Evolutionary conservation across 192 early-diverging fungal species (phyloP).

Genomic region (Coemansia sp.): DNA sequence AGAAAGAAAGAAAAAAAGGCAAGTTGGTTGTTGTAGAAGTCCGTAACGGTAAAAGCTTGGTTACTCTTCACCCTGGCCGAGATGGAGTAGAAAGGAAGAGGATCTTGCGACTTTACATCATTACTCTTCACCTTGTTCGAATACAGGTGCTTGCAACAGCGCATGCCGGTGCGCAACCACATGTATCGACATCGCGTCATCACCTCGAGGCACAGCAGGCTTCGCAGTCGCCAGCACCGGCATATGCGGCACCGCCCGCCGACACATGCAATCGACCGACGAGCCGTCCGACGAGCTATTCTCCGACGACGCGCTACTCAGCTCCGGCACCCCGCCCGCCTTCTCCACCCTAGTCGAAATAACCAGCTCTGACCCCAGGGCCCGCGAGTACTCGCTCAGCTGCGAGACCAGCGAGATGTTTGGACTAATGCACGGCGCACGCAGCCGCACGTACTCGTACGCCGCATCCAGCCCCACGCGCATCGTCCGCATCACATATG

Average conservation of each 20-base stretch:
- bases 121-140: too few species aligned
- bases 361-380: not conserved
- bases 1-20: not conserved
- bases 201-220: not conserved
- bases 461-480: slow-evolving; percentile 59
- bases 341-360: not conserved
- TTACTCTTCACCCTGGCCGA: too few species aligned
- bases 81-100: too few species aligned
- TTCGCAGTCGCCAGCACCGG: not conserved
- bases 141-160: not conserved
- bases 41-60: too few species aligned
- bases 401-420: slow-evolving; percentile 80
- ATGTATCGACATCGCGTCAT: not conserved
- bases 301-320: slow-evolving; percentile 1
- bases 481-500: slow-evolving; percentile 80
- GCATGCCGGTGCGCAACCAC: not conserved
- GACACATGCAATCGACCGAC: not conserved
- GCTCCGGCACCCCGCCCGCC: not conserved
- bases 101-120: too few species aligned
- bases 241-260: not conserved
- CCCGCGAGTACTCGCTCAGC: slow-evolving; percentile 61
- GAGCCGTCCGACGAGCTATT: not conserved
- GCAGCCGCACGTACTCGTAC: slow-evolving; percentile 71
- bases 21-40: too few species aligned
- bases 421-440: slow-evolving; percentile 74